Evolutionary conservation across 2,329 filamentous ascomycete species (phyloP), one percentile per base, ranked within the genome.

Genomic region (Phaeosphaeria sp.): DNA sequence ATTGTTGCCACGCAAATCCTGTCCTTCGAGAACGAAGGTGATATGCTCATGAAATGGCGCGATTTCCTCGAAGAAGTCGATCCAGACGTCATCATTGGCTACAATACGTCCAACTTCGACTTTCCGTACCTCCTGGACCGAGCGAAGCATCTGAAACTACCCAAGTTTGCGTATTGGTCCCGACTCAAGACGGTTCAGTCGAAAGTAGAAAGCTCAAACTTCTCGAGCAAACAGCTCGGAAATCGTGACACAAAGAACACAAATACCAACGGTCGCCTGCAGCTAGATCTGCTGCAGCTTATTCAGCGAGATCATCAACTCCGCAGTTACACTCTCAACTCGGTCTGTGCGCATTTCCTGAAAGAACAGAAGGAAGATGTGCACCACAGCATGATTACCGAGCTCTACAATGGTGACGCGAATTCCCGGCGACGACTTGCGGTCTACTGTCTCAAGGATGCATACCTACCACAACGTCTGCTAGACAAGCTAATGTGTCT

Each of bases 321-420:
- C 33, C 87, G 95, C 82, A 98, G 94, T 79, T 99, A 99, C 76
- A 99, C 95, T 0, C 84, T 99, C 25, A 99, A 99, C 77, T 97
- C 95, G 1, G 95, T 99, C 6, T 96, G 89, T 65, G 91, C 95
- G 4, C 91, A 99, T 64, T 99, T 99, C 72, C 78, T 99, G 22
- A 93, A 93, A 47, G 95, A 99, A 75, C 95, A 99, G 75, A 99
- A 99, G 74, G 95, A 99, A 79, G 95, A 99, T 78, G 95, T 99
- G 2, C 95, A 99, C 73, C 89, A 99, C 79, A 97, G 93, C 2
- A 99, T 99, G 93, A 99, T 99, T 70, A 99, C 96, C 0, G 96
- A 98, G 72, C 81, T 99, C 2, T 97, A 93, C 83, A 98, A 99
- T 74, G 95, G 95, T 60, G 97, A 95, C 0, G 89, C 93, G 0